Conservation (phyloP, 73 alveolate species). For the Paramecium sexaurelia region DNA sequence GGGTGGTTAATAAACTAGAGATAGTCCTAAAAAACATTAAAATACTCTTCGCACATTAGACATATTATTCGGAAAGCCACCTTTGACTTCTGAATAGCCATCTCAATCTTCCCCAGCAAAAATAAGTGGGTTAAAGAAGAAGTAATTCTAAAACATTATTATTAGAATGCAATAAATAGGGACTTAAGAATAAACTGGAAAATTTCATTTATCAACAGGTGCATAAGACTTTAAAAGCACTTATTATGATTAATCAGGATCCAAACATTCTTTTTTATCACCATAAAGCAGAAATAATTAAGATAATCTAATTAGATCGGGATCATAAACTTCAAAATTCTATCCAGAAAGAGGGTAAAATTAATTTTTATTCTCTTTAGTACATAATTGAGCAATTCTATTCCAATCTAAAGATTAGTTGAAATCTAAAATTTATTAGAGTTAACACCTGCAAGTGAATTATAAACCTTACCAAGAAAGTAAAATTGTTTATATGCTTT, state of each 20-base stretch:
- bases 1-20: background rate
- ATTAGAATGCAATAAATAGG: constrained; percentile 30
- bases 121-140: constrained; percentile 29
- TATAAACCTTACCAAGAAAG: constrained; percentile 47
- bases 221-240: constrained; percentile 30
- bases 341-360: constrained; percentile 22
- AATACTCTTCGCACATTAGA: constrained; percentile 19
- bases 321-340: constrained; percentile 17
- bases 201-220: background rate
- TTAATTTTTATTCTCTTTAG: background rate
- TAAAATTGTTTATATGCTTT: background rate
- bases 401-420: constrained; percentile 15
- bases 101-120: constrained; percentile 22
- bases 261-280: constrained; percentile 6
- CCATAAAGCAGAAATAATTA: background rate
- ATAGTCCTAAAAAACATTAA: constrained; percentile 13
- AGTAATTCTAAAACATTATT: background rate
- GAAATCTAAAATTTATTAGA: constrained; percentile 29
- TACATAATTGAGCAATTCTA: background rate
- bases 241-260: background rate
- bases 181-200: background rate
- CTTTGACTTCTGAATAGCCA: background rate
- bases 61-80: constrained; percentile 8
- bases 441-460: constrained; percentile 35
- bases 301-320: background rate